A percentile compares a stretch with the other conserved stretches of the same genome.
Evolutionary conservation across 2,329 filamentous ascomycete species (phyloP).

Genomic region (Trichoderma sp.): DNA sequence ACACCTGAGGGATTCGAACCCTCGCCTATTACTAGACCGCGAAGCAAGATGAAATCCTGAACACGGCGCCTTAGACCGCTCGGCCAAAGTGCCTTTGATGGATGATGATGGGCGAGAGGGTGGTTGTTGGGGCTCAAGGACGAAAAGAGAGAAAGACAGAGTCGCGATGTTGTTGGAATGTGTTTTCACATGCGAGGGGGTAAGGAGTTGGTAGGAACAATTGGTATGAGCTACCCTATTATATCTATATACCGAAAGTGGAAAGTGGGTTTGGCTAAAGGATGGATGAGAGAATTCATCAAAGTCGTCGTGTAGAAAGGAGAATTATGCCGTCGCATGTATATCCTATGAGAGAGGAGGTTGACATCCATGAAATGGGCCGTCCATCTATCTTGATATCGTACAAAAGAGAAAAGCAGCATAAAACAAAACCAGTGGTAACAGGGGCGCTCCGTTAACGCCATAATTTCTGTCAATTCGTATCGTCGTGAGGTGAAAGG

Average conservation of each 20-base stretch:
- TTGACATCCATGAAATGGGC: not conserved
- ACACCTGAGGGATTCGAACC: conserved; percentile 22
- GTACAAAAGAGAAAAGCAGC: not conserved
- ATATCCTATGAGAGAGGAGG: not conserved
- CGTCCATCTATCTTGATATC: not conserved
- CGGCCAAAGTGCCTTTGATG: conserved; percentile 27
- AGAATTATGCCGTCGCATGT: not conserved
- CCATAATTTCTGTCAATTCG: not conserved
- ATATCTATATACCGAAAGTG: not conserved
- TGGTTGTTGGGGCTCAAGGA: not conserved
- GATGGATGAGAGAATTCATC: not conserved
- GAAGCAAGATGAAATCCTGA: conserved; percentile 12
- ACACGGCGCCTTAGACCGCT: conserved; percentile 20
- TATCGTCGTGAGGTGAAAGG: not conserved
- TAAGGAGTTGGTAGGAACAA: not conserved
- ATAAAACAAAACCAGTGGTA: not conserved
- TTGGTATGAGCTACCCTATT: not conserved
- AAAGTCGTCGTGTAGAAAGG: not conserved
- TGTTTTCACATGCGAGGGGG: not conserved
- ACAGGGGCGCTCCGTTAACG: not conserved
- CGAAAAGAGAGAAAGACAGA: not conserved
- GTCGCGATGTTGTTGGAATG: not conserved
- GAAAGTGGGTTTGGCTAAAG: not conserved
- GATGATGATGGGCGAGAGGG: not conserved
- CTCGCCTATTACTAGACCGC: conserved; percentile 21